Percentiles rank a stretch among this genome's conserved stretches.
Conservation (phyloP, 805 yeast genomes). For the Kregervanrija fluxuum region DNA sequence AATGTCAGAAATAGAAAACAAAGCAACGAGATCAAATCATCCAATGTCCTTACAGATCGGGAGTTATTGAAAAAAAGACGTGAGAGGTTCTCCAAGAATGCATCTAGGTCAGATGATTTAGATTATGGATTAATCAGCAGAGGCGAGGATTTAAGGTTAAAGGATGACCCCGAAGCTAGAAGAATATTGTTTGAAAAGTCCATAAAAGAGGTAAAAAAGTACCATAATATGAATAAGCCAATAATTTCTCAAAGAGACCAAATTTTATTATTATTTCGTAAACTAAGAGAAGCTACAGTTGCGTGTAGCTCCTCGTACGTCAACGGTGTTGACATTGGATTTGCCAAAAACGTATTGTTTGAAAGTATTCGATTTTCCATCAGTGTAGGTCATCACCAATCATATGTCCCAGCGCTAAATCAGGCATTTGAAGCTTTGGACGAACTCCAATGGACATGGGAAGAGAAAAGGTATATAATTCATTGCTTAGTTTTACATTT, state of each 20-base stretch:
- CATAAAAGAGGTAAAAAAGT: conserved; percentile 16
- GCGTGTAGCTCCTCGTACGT: not conserved
- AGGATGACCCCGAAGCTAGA: conserved; percentile 36
- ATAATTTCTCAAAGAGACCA: conserved; percentile 16
- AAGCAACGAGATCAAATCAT: no score
- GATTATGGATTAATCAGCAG: conserved; percentile 48
- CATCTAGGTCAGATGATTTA: no score
- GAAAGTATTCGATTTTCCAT: conserved; percentile 41
- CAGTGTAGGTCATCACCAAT: conserved; percentile 40
- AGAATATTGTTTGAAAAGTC: conserved; percentile 33
- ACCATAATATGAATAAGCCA: not conserved
- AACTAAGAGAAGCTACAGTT: conserved; percentile 50
- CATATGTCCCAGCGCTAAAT: conserved; percentile 47
- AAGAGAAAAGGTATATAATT: conserved; percentile 33
- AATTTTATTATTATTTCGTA: conserved; percentile 36
- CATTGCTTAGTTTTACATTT: conserved; percentile 39
- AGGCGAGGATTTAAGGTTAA: conserved; percentile 48
- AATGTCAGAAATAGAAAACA: no score
- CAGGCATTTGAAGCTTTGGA: conserved; percentile 29
- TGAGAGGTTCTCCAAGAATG: no score
- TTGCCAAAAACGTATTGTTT: conserved; percentile 39
- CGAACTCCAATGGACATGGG: conserved; percentile 3
- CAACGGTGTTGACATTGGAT: conserved; percentile 25
- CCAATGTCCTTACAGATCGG: no score
- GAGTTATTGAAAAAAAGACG: no score